Base-by-base conservation (phyloP, 805 yeast species). In the Candida nemodendra region DNA sequence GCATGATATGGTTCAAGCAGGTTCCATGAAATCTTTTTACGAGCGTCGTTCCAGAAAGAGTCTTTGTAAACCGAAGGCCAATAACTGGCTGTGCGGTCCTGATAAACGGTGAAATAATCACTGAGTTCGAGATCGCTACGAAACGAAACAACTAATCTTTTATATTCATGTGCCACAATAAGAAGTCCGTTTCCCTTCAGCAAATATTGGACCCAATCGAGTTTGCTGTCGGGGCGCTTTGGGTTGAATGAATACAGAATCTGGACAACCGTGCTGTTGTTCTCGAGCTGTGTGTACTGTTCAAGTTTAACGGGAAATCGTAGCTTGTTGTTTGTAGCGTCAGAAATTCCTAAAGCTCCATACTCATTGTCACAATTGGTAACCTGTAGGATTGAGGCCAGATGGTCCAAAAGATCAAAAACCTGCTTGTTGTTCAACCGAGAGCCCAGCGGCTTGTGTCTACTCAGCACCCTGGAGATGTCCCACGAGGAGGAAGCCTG, bases 281-380 rank as follows among this genome's bases (percentile, higher is more conserved):
- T 46, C 2, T 37, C 27, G 25, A 49, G 36, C 11, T 36, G 38
- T 8, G 50, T 49, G 16, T 36, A 17, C 13, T 15, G 38, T 22
- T 46, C 44, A 19, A 49, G 32, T 18, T 29, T 24, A 4, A 21
- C 30, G 4, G 53, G 53, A 22, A 32, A 46, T 8, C 25, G 34
- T 26, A 45, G 31, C n/a, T n/a, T 13, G 15, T 18, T 28, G 5
- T 31, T 32, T 21, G 30, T 16, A n/a, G 40, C 22, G 2, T 28
- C 17, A 13, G 35, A 15, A 8, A 42, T 23, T 32, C 35, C 42
- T 19, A 49, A 32, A 9, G 46, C 53, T 4, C 38, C 38, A 29
- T 46, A 29, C 21, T 46, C 46, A 34, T 49, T 49, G 18, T 44
- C 44, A 29, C 53, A 49, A 26, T 49, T 49, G 4, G 53, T 42